Evolutionary conservation across 352 stramenopile genomes (phyloP), one percentile per base, ranked within the genome.

Genomic region (Blastocystis sp.): DNA sequence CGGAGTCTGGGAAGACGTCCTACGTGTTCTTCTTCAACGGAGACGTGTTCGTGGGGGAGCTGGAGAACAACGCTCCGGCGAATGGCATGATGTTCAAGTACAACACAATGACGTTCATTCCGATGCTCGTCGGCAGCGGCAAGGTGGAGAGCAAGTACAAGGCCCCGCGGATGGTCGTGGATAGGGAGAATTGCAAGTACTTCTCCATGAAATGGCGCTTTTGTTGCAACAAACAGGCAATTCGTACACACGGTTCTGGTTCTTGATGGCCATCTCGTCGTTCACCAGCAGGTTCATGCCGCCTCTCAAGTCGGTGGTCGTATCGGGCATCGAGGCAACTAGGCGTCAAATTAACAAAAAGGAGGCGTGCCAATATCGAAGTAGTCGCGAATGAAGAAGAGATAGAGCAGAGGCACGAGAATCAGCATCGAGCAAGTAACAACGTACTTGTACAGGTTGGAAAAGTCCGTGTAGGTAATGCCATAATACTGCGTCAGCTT

Each of bases 311-410:
- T 70, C 45, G 3, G 24, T 2, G 3, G 45, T 62, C 9, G 54
- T 40, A 52, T 84, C 74, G 7, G 10, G n/a, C 74, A 84, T 84
- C 1, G 11, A 52, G 19, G 74, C 17, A 7, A 84, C 74, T 57
- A 57, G 6, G 48, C 6, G 6, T 57, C 14, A 57, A 17, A 57
- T 57, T 57, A 34, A 17, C 48, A 57, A 57, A n/a, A 7, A 14
- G 6, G 14, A 57, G 6, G 6, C 48, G 6, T 69, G 14, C 62
- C 62, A 10, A 88, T 64, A 69, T 38, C 38, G 68, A 88, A 79
- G 68, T 88, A 88, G 40, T 76, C 62, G 10, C 78, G 64, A 63
- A 88, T 88, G 24, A 88, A 65, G 52, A 88, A 65, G 6, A 88
- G 45, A 60, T 88, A 88, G 2, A 88, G 3, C 0, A 88, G 40